Conservation (phyloP, 805 yeast genomes). For the Hanseniaspora lindneri region DNA sequence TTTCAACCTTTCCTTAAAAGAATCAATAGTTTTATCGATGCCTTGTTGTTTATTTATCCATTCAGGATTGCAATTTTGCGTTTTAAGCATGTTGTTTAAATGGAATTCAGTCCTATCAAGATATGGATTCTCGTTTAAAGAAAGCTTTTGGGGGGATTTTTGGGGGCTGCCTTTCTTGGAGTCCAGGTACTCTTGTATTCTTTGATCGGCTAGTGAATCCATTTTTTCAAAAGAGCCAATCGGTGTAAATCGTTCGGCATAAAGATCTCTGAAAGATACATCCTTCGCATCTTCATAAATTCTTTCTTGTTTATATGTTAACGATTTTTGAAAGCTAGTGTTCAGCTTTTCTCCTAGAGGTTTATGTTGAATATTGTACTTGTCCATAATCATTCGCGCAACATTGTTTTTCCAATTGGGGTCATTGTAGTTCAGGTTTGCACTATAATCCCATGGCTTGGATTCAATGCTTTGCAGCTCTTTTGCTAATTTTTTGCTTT, state of each 20-base stretch:
- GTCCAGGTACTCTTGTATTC: slow-evolving; percentile 60
- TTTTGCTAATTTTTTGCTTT: no score
- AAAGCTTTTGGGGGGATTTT: slow-evolving; percentile 48
- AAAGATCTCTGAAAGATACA: slow-evolving; percentile 43
- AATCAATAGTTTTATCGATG: slow-evolving; percentile 28
- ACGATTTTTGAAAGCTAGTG: slow-evolving; percentile 27
- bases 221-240: slow-evolving; percentile 35
- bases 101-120: slow-evolving; percentile 64
- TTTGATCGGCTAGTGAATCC: slow-evolving; percentile 58
- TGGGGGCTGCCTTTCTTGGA: slow-evolving; percentile 50
- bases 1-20: slow-evolving; percentile 3
- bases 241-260: slow-evolving; percentile 47
- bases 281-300: slow-evolving; percentile 31
- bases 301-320: slow-evolving; percentile 46
- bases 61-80: slow-evolving; percentile 74
- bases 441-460: slow-evolving; percentile 38
- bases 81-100: slow-evolving; percentile 59
- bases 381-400: slow-evolving; percentile 46
- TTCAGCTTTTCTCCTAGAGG: not conserved
- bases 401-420: slow-evolving; percentile 33
- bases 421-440: slow-evolving; percentile 54
- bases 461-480: slow-evolving; percentile 37
- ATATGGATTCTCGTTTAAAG: slow-evolving; percentile 40
- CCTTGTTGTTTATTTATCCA: slow-evolving; percentile 75
- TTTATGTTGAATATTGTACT: slow-evolving; percentile 20